Percentiles rank a stretch among this genome's conserved stretches.
phyloP scores from a whole-genome alignment of 2,329 filamentous ascomycete species.

The Xylariaceae sp. region DNA sequence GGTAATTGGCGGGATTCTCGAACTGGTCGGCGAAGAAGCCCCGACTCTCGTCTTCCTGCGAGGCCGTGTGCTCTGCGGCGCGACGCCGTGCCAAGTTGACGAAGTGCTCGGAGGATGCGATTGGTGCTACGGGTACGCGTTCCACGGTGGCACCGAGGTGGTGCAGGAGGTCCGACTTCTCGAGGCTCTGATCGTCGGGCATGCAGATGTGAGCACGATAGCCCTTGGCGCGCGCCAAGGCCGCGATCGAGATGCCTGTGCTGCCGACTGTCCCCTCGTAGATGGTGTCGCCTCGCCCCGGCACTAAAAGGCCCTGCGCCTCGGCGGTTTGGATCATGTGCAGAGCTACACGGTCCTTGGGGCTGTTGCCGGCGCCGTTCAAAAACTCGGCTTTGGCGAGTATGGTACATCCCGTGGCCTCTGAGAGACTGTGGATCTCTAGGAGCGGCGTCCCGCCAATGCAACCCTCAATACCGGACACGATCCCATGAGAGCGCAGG shows the following conservation, averaged over 20 bases:
- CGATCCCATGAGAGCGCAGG: constrained; percentile 40
- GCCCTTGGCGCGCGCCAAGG: constrained; percentile 78
- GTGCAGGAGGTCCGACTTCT: constrained; percentile 83
- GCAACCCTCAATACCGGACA: constrained; percentile 78
- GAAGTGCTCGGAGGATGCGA: constrained; percentile 88
- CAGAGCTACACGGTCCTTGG: constrained; percentile 91
- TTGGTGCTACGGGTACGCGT: constrained; percentile 82
- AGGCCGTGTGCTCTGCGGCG: constrained; percentile 65
- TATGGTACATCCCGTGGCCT: constrained; percentile 82
- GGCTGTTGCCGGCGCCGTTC: constrained; percentile 88
- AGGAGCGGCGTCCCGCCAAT: constrained; percentile 93
- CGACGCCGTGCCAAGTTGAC: constrained; percentile 82
- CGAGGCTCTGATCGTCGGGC: constrained; percentile 82
- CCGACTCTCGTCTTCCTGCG: constrained; percentile 53
- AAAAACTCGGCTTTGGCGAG: constrained; percentile 94
- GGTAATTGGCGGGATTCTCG: constrained; percentile 83
- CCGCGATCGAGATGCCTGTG: constrained; percentile 90
- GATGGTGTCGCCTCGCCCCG: constrained; percentile 82
- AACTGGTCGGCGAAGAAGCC: constrained; percentile 98
- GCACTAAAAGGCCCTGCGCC: constrained; percentile 65
- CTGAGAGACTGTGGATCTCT: constrained; percentile 76
- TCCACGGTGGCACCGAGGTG: constrained; percentile 92
- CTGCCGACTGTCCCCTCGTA: constrained; percentile 97
- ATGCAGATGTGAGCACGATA: constrained; percentile 96
- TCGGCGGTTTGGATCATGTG: constrained; percentile 84